These are phyloP conservation scores for Kockovaella imperatae DNA, from an alignment of 768 basidiomycete species.

Conservation along the genomic window DNA sequence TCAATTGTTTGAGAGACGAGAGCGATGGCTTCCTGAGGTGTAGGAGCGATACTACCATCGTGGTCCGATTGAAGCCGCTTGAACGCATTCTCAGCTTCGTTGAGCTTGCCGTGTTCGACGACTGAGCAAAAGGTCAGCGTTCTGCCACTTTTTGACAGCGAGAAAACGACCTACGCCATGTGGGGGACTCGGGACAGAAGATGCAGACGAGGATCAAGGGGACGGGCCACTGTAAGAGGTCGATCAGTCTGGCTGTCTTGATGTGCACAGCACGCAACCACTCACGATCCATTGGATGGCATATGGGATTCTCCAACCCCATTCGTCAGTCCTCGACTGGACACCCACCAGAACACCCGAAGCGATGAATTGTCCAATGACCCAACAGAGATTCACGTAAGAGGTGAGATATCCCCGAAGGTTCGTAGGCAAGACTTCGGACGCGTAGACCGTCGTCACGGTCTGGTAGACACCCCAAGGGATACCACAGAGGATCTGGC, in stretches of 20 bases:
- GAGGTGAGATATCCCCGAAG: slow-evolving; percentile 35
- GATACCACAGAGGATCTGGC: too few relatives aligned
- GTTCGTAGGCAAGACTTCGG: slow-evolving; percentile 28
- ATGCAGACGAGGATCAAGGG: slow-evolving; percentile 11
- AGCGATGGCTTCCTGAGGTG: not conserved
- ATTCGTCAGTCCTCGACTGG: slow-evolving; percentile 2
- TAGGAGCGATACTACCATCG: not conserved
- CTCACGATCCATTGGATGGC: not conserved
- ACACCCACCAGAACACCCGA: slow-evolving; percentile 13
- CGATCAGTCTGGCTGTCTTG: too few relatives aligned
- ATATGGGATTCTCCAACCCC: slow-evolving; percentile 2
- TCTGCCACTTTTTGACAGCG: too few relatives aligned
- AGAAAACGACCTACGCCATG: too few relatives aligned
- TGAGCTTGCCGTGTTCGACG: slow-evolving; percentile 15
- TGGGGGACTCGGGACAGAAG: slow-evolving; percentile 28
- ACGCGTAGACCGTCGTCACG: slow-evolving; percentile 27
- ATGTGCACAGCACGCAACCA: too few relatives aligned
- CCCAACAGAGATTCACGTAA: slow-evolving; percentile 39
- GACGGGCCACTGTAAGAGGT: too few relatives aligned
- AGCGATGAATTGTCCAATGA: slow-evolving; percentile 9
- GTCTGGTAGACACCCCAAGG: slow-evolving; percentile 36
- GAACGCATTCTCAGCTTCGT: slow-evolving; percentile 15
- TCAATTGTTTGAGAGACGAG: slow-evolving; percentile 25
- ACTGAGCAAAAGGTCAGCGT: too few relatives aligned
- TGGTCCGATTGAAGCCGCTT: not conserved